A percentile compares a stretch with the other conserved stretches of the same genome.
phyloP scores from a whole-genome alignment of 257 asterid genomes.

The Echium plantagineum region DNA sequence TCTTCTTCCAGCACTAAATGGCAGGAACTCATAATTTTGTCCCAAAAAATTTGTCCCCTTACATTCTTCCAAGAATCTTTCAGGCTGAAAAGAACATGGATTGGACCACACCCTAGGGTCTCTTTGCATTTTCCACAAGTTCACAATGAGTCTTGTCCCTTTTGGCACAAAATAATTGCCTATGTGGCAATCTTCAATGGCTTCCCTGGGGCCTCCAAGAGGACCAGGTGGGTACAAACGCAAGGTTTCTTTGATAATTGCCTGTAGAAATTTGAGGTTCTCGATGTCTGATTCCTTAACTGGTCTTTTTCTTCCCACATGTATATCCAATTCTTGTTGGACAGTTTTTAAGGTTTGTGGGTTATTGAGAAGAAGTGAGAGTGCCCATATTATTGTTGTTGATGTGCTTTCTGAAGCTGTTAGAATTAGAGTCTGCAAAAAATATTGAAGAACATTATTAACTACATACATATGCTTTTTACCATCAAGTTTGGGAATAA shows the following conservation, averaged over 20 bases:
- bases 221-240: constrained; percentile 67
- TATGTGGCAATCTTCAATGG: constrained; percentile 31
- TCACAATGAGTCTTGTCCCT: too few species aligned
- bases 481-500: too few species aligned
- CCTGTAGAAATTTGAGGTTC: constrained; percentile 29
- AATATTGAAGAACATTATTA: not conserved
- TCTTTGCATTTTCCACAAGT: too few species aligned
- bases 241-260: constrained; percentile 42
- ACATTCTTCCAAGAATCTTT: constrained; percentile 28
- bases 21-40: constrained; percentile 31
- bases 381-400: too few species aligned
- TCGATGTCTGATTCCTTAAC: constrained; percentile 46
- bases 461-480: too few species aligned
- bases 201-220: constrained; percentile 39
- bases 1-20: constrained; percentile 48
- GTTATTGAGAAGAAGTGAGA: constrained; percentile 43
- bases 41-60: constrained; percentile 19
- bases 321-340: constrained; percentile 31
- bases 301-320: constrained; percentile 28
- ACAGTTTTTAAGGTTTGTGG: constrained; percentile 11
- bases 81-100: constrained; percentile 32
- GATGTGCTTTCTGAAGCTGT: constrained; percentile 51
- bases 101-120: constrained; percentile 36
- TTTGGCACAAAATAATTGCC: too few species aligned
- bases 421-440: constrained; percentile 28